These are phyloP conservation scores for Penicillium dipodomyicola DNA, from an alignment of 495 filamentous ascomycete species.

Conservation along the genomic window DNA sequence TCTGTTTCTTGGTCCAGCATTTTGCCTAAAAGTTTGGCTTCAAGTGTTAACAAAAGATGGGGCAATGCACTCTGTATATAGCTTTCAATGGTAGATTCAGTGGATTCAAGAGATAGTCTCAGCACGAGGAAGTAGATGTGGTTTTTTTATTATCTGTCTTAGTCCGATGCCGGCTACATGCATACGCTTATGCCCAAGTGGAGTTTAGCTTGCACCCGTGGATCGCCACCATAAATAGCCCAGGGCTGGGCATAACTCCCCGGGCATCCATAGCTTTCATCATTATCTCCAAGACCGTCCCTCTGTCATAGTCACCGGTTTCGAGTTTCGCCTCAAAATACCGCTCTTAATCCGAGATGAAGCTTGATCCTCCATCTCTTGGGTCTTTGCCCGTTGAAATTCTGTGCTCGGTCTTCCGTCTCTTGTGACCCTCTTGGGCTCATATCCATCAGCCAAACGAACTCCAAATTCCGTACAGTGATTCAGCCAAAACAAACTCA, in stretches of 20 bases:
- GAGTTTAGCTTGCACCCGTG: background rate
- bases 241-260: background rate
- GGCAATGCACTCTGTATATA: constrained; percentile 25
- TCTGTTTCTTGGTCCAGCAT: constrained; percentile 15
- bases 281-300: background rate
- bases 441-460: constrained; percentile 16
- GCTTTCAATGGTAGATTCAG: constrained; percentile 13
- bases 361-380: background rate
- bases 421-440: constrained; percentile 15
- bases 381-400: constrained; percentile 13
- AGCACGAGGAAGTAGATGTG: background rate
- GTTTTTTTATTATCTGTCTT: background rate
- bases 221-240: background rate
- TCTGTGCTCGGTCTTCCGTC: constrained; percentile 7
- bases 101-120: background rate
- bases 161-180: background rate
- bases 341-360: background rate
- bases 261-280: background rate
- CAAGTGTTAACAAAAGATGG: constrained; percentile 11
- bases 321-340: background rate
- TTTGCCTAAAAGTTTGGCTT: constrained; percentile 26
- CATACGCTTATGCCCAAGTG: background rate
- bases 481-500: constrained; percentile 8
- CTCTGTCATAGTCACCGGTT: background rate
- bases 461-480: constrained; percentile 8